A percentile compares a stretch with the other conserved stretches of the same genome.
Evolutionary conservation across 176 grass and related monocot species (phyloP).

Genomic region (Carex cristatella): DNA sequence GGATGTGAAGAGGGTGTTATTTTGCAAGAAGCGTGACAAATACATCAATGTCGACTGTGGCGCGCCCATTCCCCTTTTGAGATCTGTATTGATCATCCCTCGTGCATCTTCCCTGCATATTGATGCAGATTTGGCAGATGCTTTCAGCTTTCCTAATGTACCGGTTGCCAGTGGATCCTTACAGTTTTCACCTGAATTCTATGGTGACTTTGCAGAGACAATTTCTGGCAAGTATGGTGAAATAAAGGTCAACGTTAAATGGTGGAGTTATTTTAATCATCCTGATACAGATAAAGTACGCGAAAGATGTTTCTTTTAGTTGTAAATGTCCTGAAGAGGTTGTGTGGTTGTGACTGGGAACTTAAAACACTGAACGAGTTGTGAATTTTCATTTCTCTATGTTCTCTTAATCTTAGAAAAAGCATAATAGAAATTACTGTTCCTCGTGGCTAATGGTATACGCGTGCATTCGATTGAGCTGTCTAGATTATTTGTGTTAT

Average conservation of each 20-base stretch:
- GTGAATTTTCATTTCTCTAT: neutral
- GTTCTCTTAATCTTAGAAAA: neutral
- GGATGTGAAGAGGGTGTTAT: neutral
- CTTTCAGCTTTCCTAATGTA: neutral
- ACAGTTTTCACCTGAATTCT: neutral
- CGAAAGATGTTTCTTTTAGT: neutral
- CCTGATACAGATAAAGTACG: neutral
- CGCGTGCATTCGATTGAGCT: neutral
- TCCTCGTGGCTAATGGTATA: neutral
- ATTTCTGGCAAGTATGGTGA: constrained; percentile 1
- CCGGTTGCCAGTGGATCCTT: neutral
- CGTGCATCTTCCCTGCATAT: neutral
- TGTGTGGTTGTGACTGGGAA: neutral
- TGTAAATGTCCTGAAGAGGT: neutral
- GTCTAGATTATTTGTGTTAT: neutral
- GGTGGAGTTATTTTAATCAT: neutral
- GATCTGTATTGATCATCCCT: neutral
- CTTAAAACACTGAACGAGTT: neutral
- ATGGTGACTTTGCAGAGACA: neutral
- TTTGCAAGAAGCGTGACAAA: neutral
- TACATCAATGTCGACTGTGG: neutral
- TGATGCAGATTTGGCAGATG: neutral
- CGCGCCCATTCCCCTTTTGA: neutral
- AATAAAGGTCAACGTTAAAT: neutral
- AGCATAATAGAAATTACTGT: neutral